Conservation (phyloP, 176 grass and related monocot species). For the Zizania latifolia region DNA sequence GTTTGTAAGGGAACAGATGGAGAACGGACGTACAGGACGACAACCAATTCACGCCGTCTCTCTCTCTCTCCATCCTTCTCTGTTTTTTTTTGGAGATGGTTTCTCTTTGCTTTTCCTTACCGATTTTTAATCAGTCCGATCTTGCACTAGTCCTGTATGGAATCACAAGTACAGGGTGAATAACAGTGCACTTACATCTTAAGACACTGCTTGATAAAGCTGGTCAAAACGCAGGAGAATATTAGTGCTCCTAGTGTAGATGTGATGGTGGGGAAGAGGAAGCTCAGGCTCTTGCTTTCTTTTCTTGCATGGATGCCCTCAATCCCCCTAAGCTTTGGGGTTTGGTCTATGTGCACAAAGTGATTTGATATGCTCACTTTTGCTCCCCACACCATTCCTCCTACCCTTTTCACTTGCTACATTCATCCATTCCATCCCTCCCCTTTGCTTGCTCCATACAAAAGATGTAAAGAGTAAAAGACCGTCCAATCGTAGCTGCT, state of each 20-base stretch:
- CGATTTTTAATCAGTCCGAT: background rate
- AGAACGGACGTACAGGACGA: background rate
- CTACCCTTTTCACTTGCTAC: background rate
- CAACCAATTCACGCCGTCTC: too few relatives aligned
- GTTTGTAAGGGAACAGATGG: conserved; percentile 10
- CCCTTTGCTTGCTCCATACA: conserved; percentile 34
- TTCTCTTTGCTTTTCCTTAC: background rate
- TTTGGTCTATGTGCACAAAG: conserved; percentile 10
- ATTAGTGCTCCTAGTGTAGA: conserved; percentile 17
- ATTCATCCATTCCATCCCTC: conserved; percentile 10
- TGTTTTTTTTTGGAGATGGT: too few relatives aligned
- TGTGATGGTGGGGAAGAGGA: conserved; percentile 8
- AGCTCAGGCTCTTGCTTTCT: conserved; percentile 16
- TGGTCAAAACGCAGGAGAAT: conserved; percentile 39
- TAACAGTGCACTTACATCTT: background rate
- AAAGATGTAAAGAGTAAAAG: too few relatives aligned
- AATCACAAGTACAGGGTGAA: conserved; percentile 9
- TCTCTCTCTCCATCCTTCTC: too few relatives aligned
- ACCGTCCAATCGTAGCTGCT: conserved; percentile 5
- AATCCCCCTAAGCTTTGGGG: conserved; percentile 26
- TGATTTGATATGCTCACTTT: conserved; percentile 48
- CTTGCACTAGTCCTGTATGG: background rate
- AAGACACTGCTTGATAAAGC: conserved; percentile 37
- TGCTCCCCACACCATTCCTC: conserved; percentile 16
- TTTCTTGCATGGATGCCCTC: conserved; percentile 1